Evolutionary conservation across 768 basidiomycete genomes (phyloP).

Genomic region (Nidularia sp.): DNA sequence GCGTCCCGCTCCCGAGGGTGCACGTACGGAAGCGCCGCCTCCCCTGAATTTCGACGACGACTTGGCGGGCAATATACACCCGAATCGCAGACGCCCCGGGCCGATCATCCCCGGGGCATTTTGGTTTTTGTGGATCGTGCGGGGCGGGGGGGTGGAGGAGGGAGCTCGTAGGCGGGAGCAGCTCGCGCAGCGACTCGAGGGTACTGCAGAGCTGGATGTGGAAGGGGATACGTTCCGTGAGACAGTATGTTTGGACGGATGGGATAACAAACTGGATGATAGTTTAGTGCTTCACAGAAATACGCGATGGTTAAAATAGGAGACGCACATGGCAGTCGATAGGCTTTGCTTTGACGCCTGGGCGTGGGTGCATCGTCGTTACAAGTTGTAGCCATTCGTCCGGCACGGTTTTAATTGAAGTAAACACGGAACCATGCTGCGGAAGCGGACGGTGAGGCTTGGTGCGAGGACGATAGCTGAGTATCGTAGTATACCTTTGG

Average conservation of each 20-base stretch:
- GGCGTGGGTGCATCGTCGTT: constrained; percentile 27
- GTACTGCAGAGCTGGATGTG: constrained; percentile 51
- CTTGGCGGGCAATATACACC: constrained; percentile 46
- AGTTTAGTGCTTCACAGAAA: background rate
- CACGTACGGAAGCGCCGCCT: constrained; percentile 28
- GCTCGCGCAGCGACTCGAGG: constrained; percentile 36
- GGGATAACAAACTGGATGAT: constrained; percentile 30
- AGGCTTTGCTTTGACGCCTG: constrained; percentile 25
- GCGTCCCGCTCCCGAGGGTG: constrained; percentile 38
- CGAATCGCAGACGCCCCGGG: constrained; percentile 24
- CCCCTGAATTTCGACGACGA: constrained; percentile 32
- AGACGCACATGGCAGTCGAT: constrained; percentile 50
- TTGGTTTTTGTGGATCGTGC: background rate
- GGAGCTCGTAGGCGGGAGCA: constrained; percentile 24
- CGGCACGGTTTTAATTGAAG: constrained; percentile 47
- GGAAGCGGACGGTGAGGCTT: constrained; percentile 43
- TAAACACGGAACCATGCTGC: constrained; percentile 33
- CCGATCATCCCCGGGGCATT: background rate
- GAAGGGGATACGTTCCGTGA: constrained; percentile 51
- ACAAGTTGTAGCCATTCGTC: constrained; percentile 58
- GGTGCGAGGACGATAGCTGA: constrained; percentile 42
- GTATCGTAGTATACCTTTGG: constrained; percentile 31
- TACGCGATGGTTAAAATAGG: background rate
- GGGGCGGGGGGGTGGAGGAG: constrained; percentile 12
- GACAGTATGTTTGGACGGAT: constrained; percentile 40